Conservation (phyloP, 163 green algal genomes). For the Picocystis sp. region DNA sequence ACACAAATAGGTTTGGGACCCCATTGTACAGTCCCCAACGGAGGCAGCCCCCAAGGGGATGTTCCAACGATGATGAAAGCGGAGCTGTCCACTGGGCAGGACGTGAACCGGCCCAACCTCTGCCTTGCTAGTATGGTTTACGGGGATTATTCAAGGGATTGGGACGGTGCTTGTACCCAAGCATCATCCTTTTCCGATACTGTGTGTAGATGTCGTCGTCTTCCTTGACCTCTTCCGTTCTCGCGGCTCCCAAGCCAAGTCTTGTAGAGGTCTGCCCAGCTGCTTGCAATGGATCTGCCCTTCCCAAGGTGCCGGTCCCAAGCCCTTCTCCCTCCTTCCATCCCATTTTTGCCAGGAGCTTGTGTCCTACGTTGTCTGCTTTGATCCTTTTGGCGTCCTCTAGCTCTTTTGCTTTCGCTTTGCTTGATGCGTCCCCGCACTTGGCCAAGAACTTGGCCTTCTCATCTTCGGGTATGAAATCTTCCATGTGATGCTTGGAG, state of each 20-base stretch:
- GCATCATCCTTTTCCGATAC: constrained; percentile 59
- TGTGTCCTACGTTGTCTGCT: constrained; percentile 63
- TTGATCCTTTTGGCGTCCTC: constrained; percentile 21
- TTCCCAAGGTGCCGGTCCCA: constrained; percentile 24
- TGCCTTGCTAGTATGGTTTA: too few relatives aligned
- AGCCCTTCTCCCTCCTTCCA: constrained; percentile 54
- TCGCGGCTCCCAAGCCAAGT: constrained; percentile 16
- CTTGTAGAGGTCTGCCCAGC: constrained; percentile 2
- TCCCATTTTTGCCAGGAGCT: constrained; percentile 61
- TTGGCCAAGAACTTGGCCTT: constrained; percentile 46
- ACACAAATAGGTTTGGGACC: too few relatives aligned
- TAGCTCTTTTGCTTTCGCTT: constrained; percentile 25
- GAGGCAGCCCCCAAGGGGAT: too few relatives aligned
- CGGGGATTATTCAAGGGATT: constrained; percentile 33
- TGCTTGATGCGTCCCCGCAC: constrained; percentile 18
- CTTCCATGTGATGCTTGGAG: constrained; percentile 12
- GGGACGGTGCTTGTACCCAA: constrained; percentile 50
- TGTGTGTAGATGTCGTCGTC: constrained; percentile 44
- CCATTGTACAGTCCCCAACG: too few relatives aligned
- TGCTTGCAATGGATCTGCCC: constrained; percentile 25
- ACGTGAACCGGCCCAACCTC: too few relatives aligned
- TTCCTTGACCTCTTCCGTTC: constrained; percentile 13
- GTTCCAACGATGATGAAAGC: too few relatives aligned
- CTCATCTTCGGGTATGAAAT: constrained; percentile 61
- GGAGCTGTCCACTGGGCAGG: too few relatives aligned